Evolutionary conservation across 2,329 filamentous ascomycete species (phyloP).

Genomic region (Aspergillus luchuensis): DNA sequence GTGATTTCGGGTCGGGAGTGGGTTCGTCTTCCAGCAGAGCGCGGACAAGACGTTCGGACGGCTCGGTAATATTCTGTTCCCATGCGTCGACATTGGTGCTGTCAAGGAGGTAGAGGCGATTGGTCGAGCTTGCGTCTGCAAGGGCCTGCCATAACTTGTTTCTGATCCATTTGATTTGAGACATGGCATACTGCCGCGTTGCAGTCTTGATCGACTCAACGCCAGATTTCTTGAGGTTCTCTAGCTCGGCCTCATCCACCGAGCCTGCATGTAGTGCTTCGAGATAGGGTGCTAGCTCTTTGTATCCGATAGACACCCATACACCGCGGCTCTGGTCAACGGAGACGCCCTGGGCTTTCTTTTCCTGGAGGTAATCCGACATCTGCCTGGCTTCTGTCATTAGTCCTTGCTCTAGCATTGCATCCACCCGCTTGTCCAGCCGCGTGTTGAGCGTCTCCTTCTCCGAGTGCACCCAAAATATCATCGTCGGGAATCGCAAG

Average conservation of each 20-base stretch:
- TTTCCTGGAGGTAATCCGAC: slow-evolving; percentile 49
- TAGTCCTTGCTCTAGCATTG: slow-evolving; percentile 72
- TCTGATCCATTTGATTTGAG: slow-evolving; percentile 84
- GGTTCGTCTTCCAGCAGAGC: slow-evolving; percentile 62
- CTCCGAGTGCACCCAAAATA: slow-evolving; percentile 87
- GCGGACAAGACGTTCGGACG: slow-evolving; percentile 63
- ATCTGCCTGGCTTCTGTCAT: slow-evolving; percentile 63
- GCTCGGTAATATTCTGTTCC: slow-evolving; percentile 62
- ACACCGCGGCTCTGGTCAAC: slow-evolving; percentile 81
- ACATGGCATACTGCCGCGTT: slow-evolving; percentile 83
- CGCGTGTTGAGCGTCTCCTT: slow-evolving; percentile 67
- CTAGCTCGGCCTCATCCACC: slow-evolving; percentile 46
- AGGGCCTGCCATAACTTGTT: slow-evolving; percentile 76
- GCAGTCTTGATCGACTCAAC: slow-evolving; percentile 78
- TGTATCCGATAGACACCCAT: slow-evolving; percentile 96
- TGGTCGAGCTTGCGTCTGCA: slow-evolving; percentile 53
- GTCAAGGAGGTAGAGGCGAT: slow-evolving; percentile 76
- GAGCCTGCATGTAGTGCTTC: slow-evolving; percentile 42
- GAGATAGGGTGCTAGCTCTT: slow-evolving; percentile 79
- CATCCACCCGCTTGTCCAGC: slow-evolving; percentile 75
- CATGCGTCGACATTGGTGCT: slow-evolving; percentile 70
- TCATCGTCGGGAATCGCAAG: slow-evolving; percentile 61
- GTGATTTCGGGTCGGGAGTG: slow-evolving; percentile 58
- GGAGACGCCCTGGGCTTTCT: slow-evolving; percentile 51
- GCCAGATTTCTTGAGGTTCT: slow-evolving; percentile 59